Conservation (phyloP, 2,329 filamentous ascomycete species). For the Massarina eburnea region DNA sequence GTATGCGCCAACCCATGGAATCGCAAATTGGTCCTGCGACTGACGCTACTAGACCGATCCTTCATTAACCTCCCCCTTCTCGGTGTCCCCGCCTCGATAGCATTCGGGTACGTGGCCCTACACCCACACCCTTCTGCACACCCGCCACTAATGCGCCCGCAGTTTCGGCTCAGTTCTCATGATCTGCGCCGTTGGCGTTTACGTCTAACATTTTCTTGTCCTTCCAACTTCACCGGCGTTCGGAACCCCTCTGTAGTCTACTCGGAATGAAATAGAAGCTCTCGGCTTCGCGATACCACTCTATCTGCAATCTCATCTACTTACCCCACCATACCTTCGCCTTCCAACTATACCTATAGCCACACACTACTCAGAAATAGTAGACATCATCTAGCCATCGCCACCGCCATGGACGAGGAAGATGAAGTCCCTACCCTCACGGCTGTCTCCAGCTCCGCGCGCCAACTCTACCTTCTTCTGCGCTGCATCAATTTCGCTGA, state of each 20-base stretch:
- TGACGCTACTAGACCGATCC: constrained; percentile 68
- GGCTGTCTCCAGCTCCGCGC: constrained; percentile 75
- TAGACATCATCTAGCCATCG: constrained; percentile 1
- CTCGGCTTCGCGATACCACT: constrained; percentile 26
- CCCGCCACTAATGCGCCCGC: constrained; percentile 11
- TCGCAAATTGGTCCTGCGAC: not conserved
- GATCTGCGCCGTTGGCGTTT: constrained; percentile 98
- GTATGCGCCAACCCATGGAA: constrained; percentile 53
- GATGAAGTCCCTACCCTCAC: constrained; percentile 62
- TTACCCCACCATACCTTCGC: constrained; percentile 1
- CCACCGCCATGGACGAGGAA: constrained; percentile 39
- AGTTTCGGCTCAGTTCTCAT: constrained; percentile 96
- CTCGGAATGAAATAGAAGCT: constrained; percentile 42
- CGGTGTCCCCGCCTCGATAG: constrained; percentile 82
- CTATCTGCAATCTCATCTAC: constrained; percentile 14
- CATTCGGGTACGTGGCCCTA: constrained; percentile 72
- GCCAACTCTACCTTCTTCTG: constrained; percentile 69
- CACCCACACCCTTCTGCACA: not conserved
- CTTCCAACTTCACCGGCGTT: constrained; percentile 27
- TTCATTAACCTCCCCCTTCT: constrained; percentile 74
- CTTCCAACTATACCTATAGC: constrained; percentile 3
- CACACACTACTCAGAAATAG: no score
- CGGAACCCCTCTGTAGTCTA: constrained; percentile 38
- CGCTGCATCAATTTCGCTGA: constrained; percentile 63
- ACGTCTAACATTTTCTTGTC: constrained; percentile 66